These are phyloP conservation scores for Penicillium canescens DNA, from an alignment of 495 filamentous ascomycete genomes.

Conservation along the genomic window DNA sequence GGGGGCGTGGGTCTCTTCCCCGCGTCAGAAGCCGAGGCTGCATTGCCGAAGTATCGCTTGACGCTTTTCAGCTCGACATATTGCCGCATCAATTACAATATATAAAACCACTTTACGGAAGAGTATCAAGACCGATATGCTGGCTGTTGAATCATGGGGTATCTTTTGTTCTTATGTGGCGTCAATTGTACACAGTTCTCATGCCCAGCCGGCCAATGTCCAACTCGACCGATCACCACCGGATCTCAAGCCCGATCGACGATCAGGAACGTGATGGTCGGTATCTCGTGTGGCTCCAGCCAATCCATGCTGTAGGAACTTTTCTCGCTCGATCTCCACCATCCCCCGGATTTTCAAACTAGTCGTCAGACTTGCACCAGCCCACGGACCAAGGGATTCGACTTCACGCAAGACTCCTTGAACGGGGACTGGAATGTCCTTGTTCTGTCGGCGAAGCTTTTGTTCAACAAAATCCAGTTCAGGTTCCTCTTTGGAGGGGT, in stretches of 20 bases:
- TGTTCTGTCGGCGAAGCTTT: slow-evolving; percentile 53
- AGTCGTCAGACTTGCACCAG: slow-evolving; percentile 79
- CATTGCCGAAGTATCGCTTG: not conserved
- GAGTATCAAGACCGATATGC: too few relatives aligned
- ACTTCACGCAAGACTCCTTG: slow-evolving; percentile 70
- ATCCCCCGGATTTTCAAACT: slow-evolving; percentile 76
- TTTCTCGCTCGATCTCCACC: slow-evolving; percentile 83
- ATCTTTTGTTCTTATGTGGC: slow-evolving; percentile 15
- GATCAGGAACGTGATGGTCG: slow-evolving; percentile 56
- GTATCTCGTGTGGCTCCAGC: slow-evolving; percentile 65
- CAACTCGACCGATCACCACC: slow-evolving; percentile 65
- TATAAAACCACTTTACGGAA: not conserved
- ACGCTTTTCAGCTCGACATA: not conserved
- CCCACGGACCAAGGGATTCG: slow-evolving; percentile 85
- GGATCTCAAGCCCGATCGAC: slow-evolving; percentile 53
- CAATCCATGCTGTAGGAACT: slow-evolving; percentile 75
- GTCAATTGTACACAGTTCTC: slow-evolving; percentile 22
- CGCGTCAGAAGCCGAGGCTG: not conserved
- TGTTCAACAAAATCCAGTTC: slow-evolving; percentile 66
- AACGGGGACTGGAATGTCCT: slow-evolving; percentile 42
- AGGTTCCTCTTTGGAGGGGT: slow-evolving; percentile 24
- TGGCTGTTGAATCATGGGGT: slow-evolving; percentile 6
- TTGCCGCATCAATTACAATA: not conserved
- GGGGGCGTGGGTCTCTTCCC: not conserved
- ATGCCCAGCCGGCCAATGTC: slow-evolving; percentile 81